Base-by-base conservation (phyloP, 78 protist genomes). In the Mastigamoeba balamuthi region DNA sequence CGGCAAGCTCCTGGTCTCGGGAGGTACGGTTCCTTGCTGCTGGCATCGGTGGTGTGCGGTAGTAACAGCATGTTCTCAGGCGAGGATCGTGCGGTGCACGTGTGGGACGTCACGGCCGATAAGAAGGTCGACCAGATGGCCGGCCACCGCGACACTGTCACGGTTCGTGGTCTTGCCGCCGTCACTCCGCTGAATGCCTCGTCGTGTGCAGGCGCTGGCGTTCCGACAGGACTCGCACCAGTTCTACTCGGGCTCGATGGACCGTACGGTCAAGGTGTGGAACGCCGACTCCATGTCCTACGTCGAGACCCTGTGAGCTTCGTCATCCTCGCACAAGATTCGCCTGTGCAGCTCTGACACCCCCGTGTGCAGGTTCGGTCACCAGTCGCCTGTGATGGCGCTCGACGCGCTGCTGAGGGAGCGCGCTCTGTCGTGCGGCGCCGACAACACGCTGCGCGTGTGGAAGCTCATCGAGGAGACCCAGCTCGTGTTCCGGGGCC, bases 401-500 rank as follows among this genome's bases (percentile, higher is more conserved):
- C 53, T 91, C 39, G 94, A 90, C 41, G 73, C 90, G 6, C 5
- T 91, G 8, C 1, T 42, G 2, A 23, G 72, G 27, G 80, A 80
- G 28, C 69, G 84, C 37, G 68, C 86, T 48, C 58, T 91, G 40
- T 41, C 91, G 1, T 74, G 42, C 1, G 69, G 89, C 4, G 40
- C 29, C 0, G 94, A 91, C 71, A 63, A 78, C 9, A 83, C 92
- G 4, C 38, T 78, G 35, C 53, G 94, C 17, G 42, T 90, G 29
- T 91, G 93, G 93, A 91, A 91, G 77, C 75, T 91, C 3, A 81
- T 88, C 4, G 92, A 88, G 52, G 92, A 91, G 81, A 42, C 82
- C 4, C 95, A 91, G 66, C 75, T 91, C 28, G 66, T 88, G 8
- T 88, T 88, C 64, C 53, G 75, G 28, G 81, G 85, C 23, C 85